Evolutionary conservation across 768 basidiomycete species (phyloP).

Genomic region (Glaciozyma martinii): DNA sequence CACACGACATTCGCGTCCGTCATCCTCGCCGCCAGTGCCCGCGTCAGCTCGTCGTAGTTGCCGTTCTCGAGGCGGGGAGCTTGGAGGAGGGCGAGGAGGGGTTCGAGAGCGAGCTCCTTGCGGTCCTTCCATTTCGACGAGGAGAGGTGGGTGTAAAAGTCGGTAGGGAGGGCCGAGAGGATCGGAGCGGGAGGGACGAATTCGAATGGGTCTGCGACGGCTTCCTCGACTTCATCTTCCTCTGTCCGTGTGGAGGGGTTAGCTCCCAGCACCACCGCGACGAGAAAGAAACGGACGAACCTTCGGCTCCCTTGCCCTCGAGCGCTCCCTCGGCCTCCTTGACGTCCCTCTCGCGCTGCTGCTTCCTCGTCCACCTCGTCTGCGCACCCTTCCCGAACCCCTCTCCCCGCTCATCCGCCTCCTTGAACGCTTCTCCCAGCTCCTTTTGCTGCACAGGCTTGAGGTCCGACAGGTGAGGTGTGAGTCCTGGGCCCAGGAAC

Average conservation of each 20-base stretch:
- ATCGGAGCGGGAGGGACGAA: constrained; percentile 76
- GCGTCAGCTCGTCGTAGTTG: constrained; percentile 62
- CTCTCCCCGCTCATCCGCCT: constrained; percentile 58
- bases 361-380: constrained; percentile 64
- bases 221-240: constrained; percentile 37
- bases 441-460: constrained; percentile 98
- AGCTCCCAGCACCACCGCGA: constrained; percentile 34
- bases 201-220: constrained; percentile 58
- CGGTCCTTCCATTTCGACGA: constrained; percentile 99
- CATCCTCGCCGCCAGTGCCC: constrained; percentile 68
- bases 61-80: constrained; percentile 65
- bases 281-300: not conserved
- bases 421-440: constrained; percentile 73
- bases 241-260: constrained; percentile 32
- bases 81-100: constrained; percentile 59
- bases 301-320: not conserved
- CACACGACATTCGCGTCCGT: constrained; percentile 94
- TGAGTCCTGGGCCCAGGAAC: constrained; percentile 72
- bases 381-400: constrained; percentile 75
- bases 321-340: constrained; percentile 37
- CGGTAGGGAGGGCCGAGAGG: constrained; percentile 61
- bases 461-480: constrained; percentile 74
- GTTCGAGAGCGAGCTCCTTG: constrained; percentile 75
- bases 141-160: constrained; percentile 61
- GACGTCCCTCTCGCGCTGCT: constrained; percentile 54